These are phyloP conservation scores for Penicillium sp. DNA, from an alignment of 2,329 filamentous ascomycete genomes.

Conservation along the genomic window DNA sequence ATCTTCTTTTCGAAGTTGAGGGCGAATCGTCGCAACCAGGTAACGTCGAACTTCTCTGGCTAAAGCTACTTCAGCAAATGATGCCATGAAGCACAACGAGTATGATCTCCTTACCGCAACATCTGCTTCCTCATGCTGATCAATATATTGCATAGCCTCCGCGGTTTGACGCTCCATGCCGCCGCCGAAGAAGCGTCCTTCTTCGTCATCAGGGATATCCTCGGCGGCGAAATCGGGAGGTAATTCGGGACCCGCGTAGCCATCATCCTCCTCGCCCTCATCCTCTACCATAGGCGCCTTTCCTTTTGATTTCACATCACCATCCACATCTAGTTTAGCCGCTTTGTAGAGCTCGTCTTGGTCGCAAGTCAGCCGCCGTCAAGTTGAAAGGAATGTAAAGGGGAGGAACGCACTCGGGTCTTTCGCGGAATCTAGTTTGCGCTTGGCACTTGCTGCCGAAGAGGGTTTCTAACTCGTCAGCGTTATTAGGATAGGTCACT, in stretches of 20 bases:
- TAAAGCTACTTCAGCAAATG: conserved; percentile 19
- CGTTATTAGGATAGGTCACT: no score
- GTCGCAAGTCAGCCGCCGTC: no score
- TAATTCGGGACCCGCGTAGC: conserved; percentile 46
- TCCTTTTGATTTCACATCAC: conserved; percentile 44
- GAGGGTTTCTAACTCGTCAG: conserved; percentile 43
- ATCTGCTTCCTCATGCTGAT: conserved; percentile 52
- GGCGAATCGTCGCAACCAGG: conserved; percentile 74
- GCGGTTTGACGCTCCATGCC: conserved; percentile 74
- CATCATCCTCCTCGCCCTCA: conserved; percentile 39
- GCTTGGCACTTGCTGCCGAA: conserved; percentile 43
- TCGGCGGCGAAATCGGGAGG: conserved; percentile 51
- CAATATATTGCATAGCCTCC: conserved; percentile 79
- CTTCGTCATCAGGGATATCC: conserved; percentile 66
- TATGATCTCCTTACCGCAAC: conserved; percentile 35
- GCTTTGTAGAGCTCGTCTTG: conserved; percentile 53
- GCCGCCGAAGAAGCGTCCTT: conserved; percentile 89
- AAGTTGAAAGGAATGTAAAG: no score
- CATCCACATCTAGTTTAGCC: conserved; percentile 45
- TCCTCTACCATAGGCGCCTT: conserved; percentile 43
- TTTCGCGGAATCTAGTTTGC: conserved; percentile 50
- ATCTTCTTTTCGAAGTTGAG: conserved; percentile 85
- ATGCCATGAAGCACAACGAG: background rate
- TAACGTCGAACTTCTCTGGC: conserved; percentile 68
- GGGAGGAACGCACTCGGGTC: conserved; percentile 40